A percentile compares a stretch with the other conserved stretches of the same genome.
phyloP scores from a whole-genome alignment of 441 rosid species.

The Adansonia grandidieri region DNA sequence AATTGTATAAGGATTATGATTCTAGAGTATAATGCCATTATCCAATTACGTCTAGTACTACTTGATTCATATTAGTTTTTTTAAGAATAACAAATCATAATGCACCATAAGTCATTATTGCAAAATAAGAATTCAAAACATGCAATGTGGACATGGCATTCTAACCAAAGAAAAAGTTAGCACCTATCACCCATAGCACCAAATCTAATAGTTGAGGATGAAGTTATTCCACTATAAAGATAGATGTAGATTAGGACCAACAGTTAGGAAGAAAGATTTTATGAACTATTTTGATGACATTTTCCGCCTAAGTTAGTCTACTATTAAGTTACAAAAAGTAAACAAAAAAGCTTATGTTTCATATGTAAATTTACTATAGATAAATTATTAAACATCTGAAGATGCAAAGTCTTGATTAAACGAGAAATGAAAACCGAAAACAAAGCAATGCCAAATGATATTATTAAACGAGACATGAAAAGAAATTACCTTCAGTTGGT shows the following conservation, averaged over 20 bases:
- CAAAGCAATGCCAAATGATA: neutral
- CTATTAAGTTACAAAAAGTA: conserved; percentile 22
- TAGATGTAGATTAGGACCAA: conserved; percentile 81
- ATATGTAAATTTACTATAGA: neutral
- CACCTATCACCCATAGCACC: conserved; percentile 99
- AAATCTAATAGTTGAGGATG: conserved; percentile 78
- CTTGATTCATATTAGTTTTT: neutral
- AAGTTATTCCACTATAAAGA: conserved; percentile 61
- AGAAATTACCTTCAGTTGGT: conserved; percentile 78
- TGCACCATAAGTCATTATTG: neutral
- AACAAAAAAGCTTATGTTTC: neutral
- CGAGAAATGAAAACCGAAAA: neutral
- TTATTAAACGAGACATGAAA: neutral
- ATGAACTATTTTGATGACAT: conserved; percentile 61
- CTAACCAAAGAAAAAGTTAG: neutral
- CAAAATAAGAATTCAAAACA: neutral
- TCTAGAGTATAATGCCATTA: neutral
- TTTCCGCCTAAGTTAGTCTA: conserved; percentile 64
- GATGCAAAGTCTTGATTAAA: neutral
- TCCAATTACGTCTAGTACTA: neutral
- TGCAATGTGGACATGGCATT: neutral
- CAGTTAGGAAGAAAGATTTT: conserved; percentile 88
- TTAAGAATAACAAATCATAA: neutral
- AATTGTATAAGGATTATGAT: neutral
- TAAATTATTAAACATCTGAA: neutral